These are phyloP conservation scores for Flaveria linearis DNA, from an alignment of 129 eudicot genomes.

Conservation along the genomic window DNA sequence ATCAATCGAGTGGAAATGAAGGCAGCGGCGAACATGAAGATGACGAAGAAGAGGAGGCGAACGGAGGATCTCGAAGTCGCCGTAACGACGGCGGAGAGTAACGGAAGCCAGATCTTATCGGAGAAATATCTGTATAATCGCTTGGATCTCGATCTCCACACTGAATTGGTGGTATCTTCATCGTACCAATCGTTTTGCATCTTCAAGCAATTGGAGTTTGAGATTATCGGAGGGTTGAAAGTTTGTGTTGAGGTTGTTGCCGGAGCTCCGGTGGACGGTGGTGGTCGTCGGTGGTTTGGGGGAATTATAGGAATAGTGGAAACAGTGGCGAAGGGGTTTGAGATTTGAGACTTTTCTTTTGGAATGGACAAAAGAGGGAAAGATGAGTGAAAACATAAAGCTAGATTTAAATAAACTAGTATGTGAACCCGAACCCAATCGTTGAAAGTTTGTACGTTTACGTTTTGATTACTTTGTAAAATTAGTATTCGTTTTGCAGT, in stretches of 20 bases:
- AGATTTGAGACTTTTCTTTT: too few species aligned
- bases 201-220: constrained; percentile 3
- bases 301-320: too few species aligned
- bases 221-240: background rate
- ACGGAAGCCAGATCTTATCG: constrained; percentile 41
- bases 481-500: too few species aligned
- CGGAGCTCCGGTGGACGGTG: too few species aligned
- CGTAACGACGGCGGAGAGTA: constrained; percentile 24
- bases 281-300: too few species aligned
- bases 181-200: constrained; percentile 36
- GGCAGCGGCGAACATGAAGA: constrained; percentile 32
- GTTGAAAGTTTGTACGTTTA: too few species aligned
- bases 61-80: constrained; percentile 42
- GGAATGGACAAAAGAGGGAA: too few species aligned
- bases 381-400: too few species aligned
- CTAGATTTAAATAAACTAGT: too few species aligned
- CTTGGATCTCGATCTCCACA: constrained; percentile 36
- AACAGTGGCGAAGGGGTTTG: too few species aligned
- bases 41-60: constrained; percentile 36
- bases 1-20: constrained; percentile 36
- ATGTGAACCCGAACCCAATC: too few species aligned
- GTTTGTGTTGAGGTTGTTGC: background rate
- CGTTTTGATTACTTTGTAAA: too few species aligned
- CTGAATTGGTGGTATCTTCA: constrained; percentile 17
- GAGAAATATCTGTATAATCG: constrained; percentile 22